Evolutionary conservation across 1,284 basidiomycete genomes (phyloP), one percentile per base, ranked within the genome.

Genomic region (Heterobasidion occidentale): DNA sequence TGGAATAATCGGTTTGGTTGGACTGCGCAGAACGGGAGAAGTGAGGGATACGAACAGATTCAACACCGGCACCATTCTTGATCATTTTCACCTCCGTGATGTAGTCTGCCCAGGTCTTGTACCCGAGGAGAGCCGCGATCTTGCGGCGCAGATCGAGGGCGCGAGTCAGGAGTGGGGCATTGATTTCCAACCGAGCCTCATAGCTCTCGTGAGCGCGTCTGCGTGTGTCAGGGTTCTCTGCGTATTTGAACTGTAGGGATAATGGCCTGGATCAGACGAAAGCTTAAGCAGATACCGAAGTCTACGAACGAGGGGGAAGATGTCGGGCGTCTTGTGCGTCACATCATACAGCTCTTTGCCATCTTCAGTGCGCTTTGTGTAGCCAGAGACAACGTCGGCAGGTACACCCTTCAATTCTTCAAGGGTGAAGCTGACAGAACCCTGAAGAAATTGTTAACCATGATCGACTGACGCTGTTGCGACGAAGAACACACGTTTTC

Each of bases 51-150:
- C 68, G 53, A 67, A 81, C 83, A 44, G 79, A 73, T 62, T 75
- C 67, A 2, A 87, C 83, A 51, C 77, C 76, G 50, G 80, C 72
- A 1, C 80, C 83, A 38, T 75, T 79, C 67, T 92, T 92, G 59
- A 88, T 82, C 91, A 94, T 92, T 73, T 92, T 92, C 55, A 82
- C 78, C 66, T 93, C 90, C 0, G 90, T 89, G 27, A 84, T 70
- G 65, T 84, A 92, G 67, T 90, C 88, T 1, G 88, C 90, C 85
- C 89, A 92, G 15, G 81, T 90, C n/a, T 80, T 68, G 62, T 92
- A 92, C 6, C 80, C 81, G 14, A 93, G 74, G 4, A 92, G 64
- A 33, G 71, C 71, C 1, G 86, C 82, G 55, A 90, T 86, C 65
- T 83, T 68, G 19, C 83, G 82, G 50, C 91, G 85, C 1, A 92